Conservation (phyloP, 2,329 filamentous ascomycete species). For the Phialophora expanda region DNA sequence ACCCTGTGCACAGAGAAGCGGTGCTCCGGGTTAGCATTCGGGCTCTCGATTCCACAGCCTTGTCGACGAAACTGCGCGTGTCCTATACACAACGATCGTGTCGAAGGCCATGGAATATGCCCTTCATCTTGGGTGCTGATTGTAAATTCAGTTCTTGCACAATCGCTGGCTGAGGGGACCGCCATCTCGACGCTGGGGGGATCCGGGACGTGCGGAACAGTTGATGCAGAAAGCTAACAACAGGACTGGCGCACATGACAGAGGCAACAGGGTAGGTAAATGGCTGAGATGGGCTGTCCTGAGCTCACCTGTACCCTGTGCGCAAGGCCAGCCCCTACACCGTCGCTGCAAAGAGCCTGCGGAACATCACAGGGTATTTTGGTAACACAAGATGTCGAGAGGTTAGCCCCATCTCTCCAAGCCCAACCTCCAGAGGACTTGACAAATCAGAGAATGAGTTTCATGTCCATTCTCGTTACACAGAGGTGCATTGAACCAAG, state of each 20-base stretch:
- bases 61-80: not conserved
- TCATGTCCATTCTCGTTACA: slow-evolving; percentile 22
- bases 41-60: slow-evolving; percentile 10
- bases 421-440: slow-evolving; percentile 14
- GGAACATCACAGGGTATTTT: slow-evolving; percentile 31
- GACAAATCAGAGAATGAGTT: slow-evolving; percentile 35
- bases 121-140: not conserved
- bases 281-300: slow-evolving; percentile 17
- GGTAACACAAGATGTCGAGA: slow-evolving; percentile 36
- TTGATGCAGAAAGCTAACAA: slow-evolving; percentile 22
- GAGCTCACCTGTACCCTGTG: slow-evolving; percentile 17
- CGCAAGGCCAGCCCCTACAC: slow-evolving; percentile 32
- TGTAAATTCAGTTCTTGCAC: not conserved
- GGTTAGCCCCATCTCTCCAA: slow-evolving; percentile 25
- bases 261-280: slow-evolving; percentile 16
- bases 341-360: slow-evolving; percentile 30
- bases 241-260: slow-evolving; percentile 29
- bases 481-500: slow-evolving; percentile 31
- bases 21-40: not conserved
- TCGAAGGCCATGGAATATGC: not conserved
- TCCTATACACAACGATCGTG: not conserved
- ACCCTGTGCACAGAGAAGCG: not conserved
- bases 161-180: no score
- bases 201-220: slow-evolving; percentile 16
- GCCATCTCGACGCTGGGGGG: slow-evolving; percentile 1